A percentile compares a stretch with the other conserved stretches of the same genome.
Conservation (phyloP, 2,329 filamentous ascomycete species). For the Cladosporium colombiae region DNA sequence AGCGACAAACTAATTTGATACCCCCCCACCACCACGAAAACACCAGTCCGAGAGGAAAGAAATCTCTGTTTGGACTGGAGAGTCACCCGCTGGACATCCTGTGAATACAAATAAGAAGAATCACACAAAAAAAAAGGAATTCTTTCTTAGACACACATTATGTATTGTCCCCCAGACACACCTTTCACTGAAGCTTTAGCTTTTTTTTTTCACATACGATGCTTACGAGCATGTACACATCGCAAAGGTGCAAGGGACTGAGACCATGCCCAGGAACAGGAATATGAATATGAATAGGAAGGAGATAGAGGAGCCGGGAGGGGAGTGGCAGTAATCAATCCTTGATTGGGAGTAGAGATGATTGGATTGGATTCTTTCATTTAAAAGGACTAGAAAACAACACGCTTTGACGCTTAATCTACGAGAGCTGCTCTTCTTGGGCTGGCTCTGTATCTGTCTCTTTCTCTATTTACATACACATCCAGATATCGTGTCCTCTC, state of each 20-base stretch:
- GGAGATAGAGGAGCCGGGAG: neutral
- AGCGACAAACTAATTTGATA: neutral
- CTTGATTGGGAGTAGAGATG: neutral
- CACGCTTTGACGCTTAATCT: neutral
- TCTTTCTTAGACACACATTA: neutral
- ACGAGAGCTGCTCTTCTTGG: neutral
- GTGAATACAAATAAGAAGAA: neutral
- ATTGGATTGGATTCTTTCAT: neutral
- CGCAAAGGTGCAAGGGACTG: too few relatives aligned
- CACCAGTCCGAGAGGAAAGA: neutral
- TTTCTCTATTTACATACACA: neutral
- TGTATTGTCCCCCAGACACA: neutral
- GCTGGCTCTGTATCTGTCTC: neutral
- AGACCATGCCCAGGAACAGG: too few relatives aligned
- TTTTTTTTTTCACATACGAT: neutral
- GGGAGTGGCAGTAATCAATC: neutral
- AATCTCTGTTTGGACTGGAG: neutral
- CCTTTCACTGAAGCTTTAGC: neutral
- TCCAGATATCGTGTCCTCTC: neutral
- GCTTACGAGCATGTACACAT: neutral
- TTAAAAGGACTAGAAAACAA: neutral
- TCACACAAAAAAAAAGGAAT: neutral
- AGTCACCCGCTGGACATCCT: neutral
- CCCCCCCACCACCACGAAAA: neutral
- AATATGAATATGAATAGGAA: too few relatives aligned